These are phyloP conservation scores for Stygiomarasmius scandens DNA, from an alignment of 1,284 basidiomycete species.

Conservation along the genomic window DNA sequence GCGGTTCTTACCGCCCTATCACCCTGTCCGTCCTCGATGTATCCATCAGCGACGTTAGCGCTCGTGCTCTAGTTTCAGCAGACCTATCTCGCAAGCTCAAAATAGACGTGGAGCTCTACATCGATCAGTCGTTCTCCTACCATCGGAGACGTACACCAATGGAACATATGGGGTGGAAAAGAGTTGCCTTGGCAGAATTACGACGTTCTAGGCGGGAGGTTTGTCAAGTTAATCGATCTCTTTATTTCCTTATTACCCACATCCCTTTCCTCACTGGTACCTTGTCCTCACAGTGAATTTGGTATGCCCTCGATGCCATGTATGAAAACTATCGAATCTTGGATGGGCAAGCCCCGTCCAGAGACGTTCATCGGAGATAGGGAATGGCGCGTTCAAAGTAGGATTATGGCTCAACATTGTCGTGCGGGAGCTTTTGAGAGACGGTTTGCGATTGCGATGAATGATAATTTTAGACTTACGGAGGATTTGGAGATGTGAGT, in stretches of 20 bases:
- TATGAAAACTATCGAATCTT: slow-evolving; percentile 55
- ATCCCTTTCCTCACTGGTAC: too few relatives aligned
- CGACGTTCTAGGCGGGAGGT: slow-evolving; percentile 56
- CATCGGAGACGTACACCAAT: slow-evolving; percentile 64
- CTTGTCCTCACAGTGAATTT: slow-evolving; percentile 46
- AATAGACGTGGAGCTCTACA: slow-evolving; percentile 15
- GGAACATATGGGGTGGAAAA: slow-evolving; percentile 65
- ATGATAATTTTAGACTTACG: slow-evolving; percentile 61
- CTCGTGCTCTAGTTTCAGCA: slow-evolving; percentile 32
- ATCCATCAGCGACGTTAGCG: slow-evolving; percentile 42
- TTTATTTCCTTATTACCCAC: too few relatives aligned
- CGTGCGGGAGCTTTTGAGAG: slow-evolving; percentile 59
- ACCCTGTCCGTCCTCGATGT: slow-evolving; percentile 50
- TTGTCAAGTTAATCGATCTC: slow-evolving; percentile 38
- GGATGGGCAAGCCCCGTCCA: slow-evolving; percentile 44
- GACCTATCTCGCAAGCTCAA: slow-evolving; percentile 25
- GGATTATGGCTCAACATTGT: slow-evolving; percentile 58
- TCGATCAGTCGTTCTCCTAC: slow-evolving; percentile 36
- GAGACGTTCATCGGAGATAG: slow-evolving; percentile 14
- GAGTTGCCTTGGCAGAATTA: slow-evolving; percentile 62
- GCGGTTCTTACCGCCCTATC: slow-evolving; percentile 57
- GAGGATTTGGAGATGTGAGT: slow-evolving; percentile 53
- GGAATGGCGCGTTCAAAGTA: slow-evolving; percentile 56
- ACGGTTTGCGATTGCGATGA: slow-evolving; percentile 61
- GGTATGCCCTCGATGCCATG: slow-evolving; percentile 59